A percentile compares a stretch with the other conserved stretches of the same genome.
phyloP scores from a whole-genome alignment of 129 eudicot species.

The Artemisia annua region DNA sequence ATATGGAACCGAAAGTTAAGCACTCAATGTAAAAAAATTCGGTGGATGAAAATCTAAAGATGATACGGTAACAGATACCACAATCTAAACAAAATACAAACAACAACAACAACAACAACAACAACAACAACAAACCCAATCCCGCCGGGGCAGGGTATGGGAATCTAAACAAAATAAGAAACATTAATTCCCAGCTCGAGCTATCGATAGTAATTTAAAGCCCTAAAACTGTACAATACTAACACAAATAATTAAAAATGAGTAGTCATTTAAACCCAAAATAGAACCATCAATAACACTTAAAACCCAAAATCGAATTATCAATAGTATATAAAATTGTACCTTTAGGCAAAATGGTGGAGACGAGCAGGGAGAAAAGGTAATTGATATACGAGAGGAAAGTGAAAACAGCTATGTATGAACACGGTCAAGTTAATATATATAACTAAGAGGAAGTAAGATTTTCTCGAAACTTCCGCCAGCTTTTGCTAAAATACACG shows the following conservation, averaged over 20 bases:
- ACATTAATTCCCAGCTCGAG: neutral
- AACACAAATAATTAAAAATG: neutral
- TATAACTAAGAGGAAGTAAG: neutral
- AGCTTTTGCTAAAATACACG: neutral
- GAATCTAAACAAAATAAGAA: neutral
- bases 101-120: no score
- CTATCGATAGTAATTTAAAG: neutral
- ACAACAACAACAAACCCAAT: no score
- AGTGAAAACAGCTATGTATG: neutral
- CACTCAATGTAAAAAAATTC: neutral
- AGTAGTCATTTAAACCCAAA: neutral
- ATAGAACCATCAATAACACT: neutral
- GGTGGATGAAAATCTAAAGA: neutral
- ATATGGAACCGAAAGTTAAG: slow-evolving; percentile 3
- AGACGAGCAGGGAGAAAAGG: neutral
- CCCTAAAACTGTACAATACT: neutral
- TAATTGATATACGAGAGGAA: neutral
- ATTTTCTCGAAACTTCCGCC: neutral
- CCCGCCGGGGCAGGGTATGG: no score
- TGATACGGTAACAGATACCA: neutral
- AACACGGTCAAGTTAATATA: neutral
- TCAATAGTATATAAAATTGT: neutral
- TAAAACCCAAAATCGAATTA: neutral
- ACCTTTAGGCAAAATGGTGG: neutral
- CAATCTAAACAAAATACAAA: neutral